A percentile compares a stretch with the other conserved stretches of the same genome.
Evolutionary conservation across 805 yeast genomes (phyloP).

Genomic region (Saccharomyces paradoxus): DNA sequence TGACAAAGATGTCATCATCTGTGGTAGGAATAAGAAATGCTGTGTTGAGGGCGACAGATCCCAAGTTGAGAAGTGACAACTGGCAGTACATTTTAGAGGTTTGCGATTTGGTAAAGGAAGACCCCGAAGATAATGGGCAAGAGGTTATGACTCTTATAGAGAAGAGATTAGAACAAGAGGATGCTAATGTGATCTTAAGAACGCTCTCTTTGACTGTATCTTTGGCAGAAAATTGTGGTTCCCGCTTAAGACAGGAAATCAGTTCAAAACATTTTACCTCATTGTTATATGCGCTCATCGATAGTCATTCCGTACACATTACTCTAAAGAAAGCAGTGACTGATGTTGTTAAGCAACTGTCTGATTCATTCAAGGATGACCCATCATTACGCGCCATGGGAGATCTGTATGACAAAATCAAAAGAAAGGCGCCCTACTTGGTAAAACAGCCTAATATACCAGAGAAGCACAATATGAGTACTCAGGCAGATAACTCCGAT

Average conservation of each 20-base stretch:
- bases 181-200: conserved; percentile 61
- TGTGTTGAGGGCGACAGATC: conserved; percentile 50
- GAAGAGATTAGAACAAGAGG: conserved; percentile 41
- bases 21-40: conserved; percentile 14
- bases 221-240: conserved; percentile 71
- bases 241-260: conserved; percentile 54
- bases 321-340: conserved; percentile 58
- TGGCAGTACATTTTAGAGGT: conserved; percentile 58
- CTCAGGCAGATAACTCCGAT: conserved; percentile 45
- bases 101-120: conserved; percentile 55
- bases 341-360: conserved; percentile 60
- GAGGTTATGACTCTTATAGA: conserved; percentile 36
- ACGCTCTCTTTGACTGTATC: conserved; percentile 48
- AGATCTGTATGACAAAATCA: conserved; percentile 48
- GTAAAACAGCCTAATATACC: conserved; percentile 35
- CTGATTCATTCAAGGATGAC: conserved; percentile 58
- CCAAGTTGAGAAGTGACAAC: conserved; percentile 55
- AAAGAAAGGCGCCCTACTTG: conserved; percentile 34
- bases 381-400: conserved; percentile 67
- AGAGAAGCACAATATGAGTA: conserved; percentile 41
- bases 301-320: conserved; percentile 51
- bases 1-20: neutral
- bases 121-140: conserved; percentile 49
- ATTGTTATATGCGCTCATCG: conserved; percentile 40
- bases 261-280: conserved; percentile 49